These are phyloP conservation scores for Saccharomycopsis schoenii DNA, from an alignment of 805 yeast genomes.

Conservation along the genomic window DNA sequence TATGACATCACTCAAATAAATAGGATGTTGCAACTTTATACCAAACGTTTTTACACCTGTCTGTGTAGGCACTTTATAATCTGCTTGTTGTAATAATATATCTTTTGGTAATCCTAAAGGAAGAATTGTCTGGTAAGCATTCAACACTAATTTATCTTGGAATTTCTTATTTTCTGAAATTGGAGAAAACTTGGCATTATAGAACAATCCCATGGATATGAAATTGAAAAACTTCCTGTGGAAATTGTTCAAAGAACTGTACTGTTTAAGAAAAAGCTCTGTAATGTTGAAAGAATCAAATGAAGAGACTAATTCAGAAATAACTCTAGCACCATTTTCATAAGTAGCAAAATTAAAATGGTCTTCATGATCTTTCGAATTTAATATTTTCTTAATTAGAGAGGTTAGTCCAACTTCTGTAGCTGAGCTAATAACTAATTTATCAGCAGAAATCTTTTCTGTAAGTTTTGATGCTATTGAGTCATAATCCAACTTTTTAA, in stretches of 20 bases:
- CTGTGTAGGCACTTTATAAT: conserved; percentile 1
- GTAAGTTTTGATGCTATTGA: background rate
- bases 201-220: background rate
- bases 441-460: background rate
- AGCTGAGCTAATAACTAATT: conserved; percentile 11
- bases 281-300: conserved; percentile 16
- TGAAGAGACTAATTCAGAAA: conserved; percentile 8
- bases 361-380: background rate
- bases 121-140: conserved; percentile 16
- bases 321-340: conserved; percentile 18
- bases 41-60: conserved; percentile 23
- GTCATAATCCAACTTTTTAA: conserved; percentile 1
- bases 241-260: background rate
- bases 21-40: conserved; percentile 30
- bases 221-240: background rate
- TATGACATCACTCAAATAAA: conserved; percentile 28
- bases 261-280: background rate
- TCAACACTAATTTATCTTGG: conserved; percentile 8
- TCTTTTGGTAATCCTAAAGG: conserved; percentile 13
- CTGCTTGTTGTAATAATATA: background rate
- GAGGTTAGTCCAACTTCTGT: conserved; percentile 11
- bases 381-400: conserved; percentile 5
- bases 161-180: background rate
- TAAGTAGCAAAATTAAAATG: conserved; percentile 14
- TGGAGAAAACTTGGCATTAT: background rate